Evolutionary conservation across 257 asterid species (phyloP), one percentile per base, ranked within the genome.

Genomic region (Jacaranda mimosifolia): DNA sequence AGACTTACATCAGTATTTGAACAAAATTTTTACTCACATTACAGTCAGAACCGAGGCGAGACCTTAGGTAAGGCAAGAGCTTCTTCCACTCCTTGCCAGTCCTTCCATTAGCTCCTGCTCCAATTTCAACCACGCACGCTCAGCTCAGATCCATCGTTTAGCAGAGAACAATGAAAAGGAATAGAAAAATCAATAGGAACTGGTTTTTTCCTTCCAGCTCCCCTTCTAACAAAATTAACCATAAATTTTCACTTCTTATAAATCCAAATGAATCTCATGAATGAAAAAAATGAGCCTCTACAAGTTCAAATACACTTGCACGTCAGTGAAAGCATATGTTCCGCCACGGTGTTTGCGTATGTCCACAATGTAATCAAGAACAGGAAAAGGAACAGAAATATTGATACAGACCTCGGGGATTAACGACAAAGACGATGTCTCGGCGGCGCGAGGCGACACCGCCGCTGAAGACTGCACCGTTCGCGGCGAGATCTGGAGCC

Each of bases 11-110:
- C 2, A 64, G 18, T 15, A 43, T 32, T 70, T 39, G 70, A 76
- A 62, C 9, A 73, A 35, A 55, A 46, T 5, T n/a, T 39, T 58
- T 26, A 78, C 99, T 91, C 86, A 93, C 99, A 78, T 96, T 96
- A 84, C 85, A 96, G 49, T 91, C 94, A 53, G 88, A 83, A 63
- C 91, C 91, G n/a, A 96, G 92, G 79, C 97, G 94, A 83, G 97
- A 91, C 89, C 92, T 86, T 63, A 96, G 83, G 76, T 85, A 89
- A 53, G 99, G 99, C 82, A 96, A 81, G 79, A 93, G 85, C 46
- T 87, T 91, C 90, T 91, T 93, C 99, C 98, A 96, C 86, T 96
- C 97, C 86, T 89, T 91, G 45, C 91, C 99, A 3, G 99, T 89
- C 60, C 81, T 87, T 83, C 99, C 99, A 85, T 93, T 96, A 75